Evolutionary conservation across 2,329 filamentous ascomycete species (phyloP), one percentile per base, ranked within the genome.

Genomic region (Nothomitra cinnamomea): DNA sequence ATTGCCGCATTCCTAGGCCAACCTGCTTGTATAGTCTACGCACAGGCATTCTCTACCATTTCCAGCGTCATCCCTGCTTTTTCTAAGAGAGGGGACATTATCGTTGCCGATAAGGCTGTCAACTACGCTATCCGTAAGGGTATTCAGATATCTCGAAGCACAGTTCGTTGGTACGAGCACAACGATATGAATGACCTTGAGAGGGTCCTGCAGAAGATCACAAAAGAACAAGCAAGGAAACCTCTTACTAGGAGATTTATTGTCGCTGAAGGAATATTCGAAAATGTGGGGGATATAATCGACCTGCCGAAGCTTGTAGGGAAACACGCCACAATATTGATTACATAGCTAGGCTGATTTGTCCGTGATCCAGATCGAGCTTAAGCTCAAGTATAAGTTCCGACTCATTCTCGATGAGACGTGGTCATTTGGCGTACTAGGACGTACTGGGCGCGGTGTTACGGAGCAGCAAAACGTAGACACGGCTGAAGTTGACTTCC

Each of bases 391-490:
- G 66, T 95, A 96, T 77, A 98, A 95, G 71, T 98, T 96, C 73
- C 87, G 92, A 61, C 79, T 98, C 54, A 94, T 96, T 59, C 80
- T 98, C 38, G 92, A 98, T 66, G 92, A 98, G 72, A 95, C 89
- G 1, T 94, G 87, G 83, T 95, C 89, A 1, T 98, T 96, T 65
- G 94, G 90, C 56, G 85, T 96, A 17, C 77, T 98, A 3, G 92
- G 92, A 49, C 79, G 88, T 57, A 95, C 87, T 24, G 94, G 92
- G 19, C 83, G 88, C 52, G 92, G 92, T 56, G 75, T 96, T 40
- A 96, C 92, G 0, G 94, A 98, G 71, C 87, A 90, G 4, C 92
- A 96, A 64, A 95, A 96, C 61, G 90, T 98, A 17, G 92, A 96
- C 65, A 82, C 90, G 0, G 80, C 83, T 8, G 85, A 94, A 64